phyloP scores from a whole-genome alignment of 2,329 filamentous ascomycete genomes.

The Hypoxylon sp. region DNA sequence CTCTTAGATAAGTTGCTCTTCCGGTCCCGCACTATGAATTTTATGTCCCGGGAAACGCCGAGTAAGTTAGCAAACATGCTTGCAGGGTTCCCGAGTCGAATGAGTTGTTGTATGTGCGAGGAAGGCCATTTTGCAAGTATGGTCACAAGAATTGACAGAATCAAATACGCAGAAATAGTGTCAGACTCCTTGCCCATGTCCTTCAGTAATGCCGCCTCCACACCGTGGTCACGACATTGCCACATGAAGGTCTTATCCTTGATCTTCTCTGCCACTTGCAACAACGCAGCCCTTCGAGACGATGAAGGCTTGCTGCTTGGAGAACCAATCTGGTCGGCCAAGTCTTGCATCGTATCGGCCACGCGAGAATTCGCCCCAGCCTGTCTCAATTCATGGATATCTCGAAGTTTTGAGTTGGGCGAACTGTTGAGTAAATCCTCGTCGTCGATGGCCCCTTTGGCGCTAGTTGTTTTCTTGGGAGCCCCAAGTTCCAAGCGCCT shows the following conservation, averaged over 20 bases:
- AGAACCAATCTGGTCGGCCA: conserved; percentile 71
- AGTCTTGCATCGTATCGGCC: conserved; percentile 75
- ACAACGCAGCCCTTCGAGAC: conserved; percentile 69
- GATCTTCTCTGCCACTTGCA: conserved; percentile 73
- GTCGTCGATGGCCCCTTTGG: conserved; percentile 53
- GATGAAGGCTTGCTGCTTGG: conserved; percentile 64
- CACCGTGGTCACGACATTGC: conserved; percentile 81
- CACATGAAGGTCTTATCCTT: conserved; percentile 74
- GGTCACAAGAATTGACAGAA: conserved; percentile 74
- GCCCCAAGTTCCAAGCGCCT: conserved; percentile 52
- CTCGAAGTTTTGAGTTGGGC: conserved; percentile 68
- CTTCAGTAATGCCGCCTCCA: conserved; percentile 77
- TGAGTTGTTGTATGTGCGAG: conserved; percentile 70
- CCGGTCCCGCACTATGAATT: conserved; percentile 73
- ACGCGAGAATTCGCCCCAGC: conserved; percentile 77
- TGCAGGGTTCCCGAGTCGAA: conserved; percentile 69
- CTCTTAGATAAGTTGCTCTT: conserved; percentile 78
- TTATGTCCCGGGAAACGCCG: conserved; percentile 67
- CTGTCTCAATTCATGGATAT: conserved; percentile 75
- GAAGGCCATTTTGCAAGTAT: conserved; percentile 74
- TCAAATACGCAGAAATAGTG: conserved; percentile 72
- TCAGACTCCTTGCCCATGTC: conserved; percentile 73
- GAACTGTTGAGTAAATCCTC: conserved; percentile 61
- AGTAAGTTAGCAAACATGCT: conserved; percentile 71
- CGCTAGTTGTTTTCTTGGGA: conserved; percentile 46